Evolutionary conservation across 805 yeast genomes (phyloP), one percentile per base, ranked within the genome.

Genomic region (Barnettozyma siamensis): DNA sequence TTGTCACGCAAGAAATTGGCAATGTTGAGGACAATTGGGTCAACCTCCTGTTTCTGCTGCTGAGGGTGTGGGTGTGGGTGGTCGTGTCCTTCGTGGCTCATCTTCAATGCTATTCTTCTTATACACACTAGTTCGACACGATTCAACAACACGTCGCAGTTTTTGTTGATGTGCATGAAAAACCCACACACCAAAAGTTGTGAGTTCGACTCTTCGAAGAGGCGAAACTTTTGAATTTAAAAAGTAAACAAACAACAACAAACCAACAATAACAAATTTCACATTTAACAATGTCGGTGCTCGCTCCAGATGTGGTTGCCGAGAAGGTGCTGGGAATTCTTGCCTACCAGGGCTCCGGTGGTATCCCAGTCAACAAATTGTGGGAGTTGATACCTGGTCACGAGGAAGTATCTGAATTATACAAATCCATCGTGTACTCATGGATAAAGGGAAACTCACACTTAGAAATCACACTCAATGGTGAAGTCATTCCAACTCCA

Each of bases 1-100:
- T 84, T 74, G 51, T 77, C 75, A 45, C 91, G 78, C 47, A 89
- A 67, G 47, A 70, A 83, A 40, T 74, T 72, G 31, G 95, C 96
- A 34, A 91, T 64, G 15, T 82, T 82, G 36, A 80, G 48, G 0
- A 89, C 81, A 20, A 72, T 66, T 1, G 86, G 86, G 43, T 67
- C 70, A 38, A 41, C 41, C 16, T 32, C 27, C n/a, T 16, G 28
- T 16, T 18, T 19, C 15, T 33, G 41, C 26, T 24, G 33, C 3
- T 28, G 41, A 15, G 31, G 17, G 18, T 34, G 37, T 15, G 20
- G 13, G 10, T 24, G 10, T 17, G 37, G 30, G 16, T 30, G 32
- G 32, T 26, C 37, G 16, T 37, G 41, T n/a, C 34, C 42, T 31
- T 39, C 37, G 30, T 39, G 34, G 28, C 42, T 39, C 42, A 39